Evolutionary conservation across 345 rosid species (phyloP), one percentile per base, ranked within the genome.

Genomic region (Laguncularia racemosa): DNA sequence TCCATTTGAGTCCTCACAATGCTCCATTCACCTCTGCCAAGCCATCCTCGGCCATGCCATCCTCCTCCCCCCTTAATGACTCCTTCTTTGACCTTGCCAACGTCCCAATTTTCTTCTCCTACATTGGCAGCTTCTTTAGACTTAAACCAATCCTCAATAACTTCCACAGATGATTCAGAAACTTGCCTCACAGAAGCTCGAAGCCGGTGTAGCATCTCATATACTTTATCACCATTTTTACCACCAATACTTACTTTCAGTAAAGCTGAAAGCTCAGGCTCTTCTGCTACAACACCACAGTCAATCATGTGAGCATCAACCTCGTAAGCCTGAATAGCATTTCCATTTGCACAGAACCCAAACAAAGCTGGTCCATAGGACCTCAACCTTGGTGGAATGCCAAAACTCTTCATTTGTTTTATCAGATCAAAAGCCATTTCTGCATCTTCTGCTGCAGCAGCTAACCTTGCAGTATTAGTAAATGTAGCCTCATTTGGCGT

Each of bases 41-140:
- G 72, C 97, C 99, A 93, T 57, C 99, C 97, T 54, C 79, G 84
- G 44, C 99, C 97, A 62, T 93, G 99, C 99, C 97, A 93, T 57
- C 99, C 99, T 71, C 99, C 99, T 58, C 99, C 99, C 56, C 95
- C 86, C 45, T 59, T 79, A 15, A 66, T 56, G 70, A 93, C 67
- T 52, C 78, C 89, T 47, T 89, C 83, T 71, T 38, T 80, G 63
- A 93, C 64, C 53, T 64, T 72, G 58, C 58, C 65, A 52, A 26
- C 74, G 64, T 89, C 95, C 88, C 85, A 87, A 49, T 74, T 76
- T 56, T 64, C 78, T 44, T 62, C 46, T 56, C 97, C 97, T 58
- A 74, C 57, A 26, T 71, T 64, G 12, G 83, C 77, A 57, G 91
- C 95, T 53, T 56, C 67, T 58, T 76, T 72, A 18, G 90, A 85